Conservation (phyloP, 306 rosid genomes). For the Ormosia semicastrata region DNA sequence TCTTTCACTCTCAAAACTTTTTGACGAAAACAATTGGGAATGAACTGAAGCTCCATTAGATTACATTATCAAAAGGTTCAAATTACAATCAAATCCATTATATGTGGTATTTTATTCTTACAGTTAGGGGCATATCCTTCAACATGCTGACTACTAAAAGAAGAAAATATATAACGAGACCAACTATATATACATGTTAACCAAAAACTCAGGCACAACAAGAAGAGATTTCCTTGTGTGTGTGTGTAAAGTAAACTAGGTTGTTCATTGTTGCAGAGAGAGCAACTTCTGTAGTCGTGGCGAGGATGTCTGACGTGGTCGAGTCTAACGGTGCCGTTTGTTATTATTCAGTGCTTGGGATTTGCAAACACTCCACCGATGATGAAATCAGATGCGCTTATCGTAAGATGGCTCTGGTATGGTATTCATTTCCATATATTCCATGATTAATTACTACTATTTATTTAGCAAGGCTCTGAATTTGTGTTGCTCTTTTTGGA, state of each 20-base stretch:
- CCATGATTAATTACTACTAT: not conserved
- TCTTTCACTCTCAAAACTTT: not conserved
- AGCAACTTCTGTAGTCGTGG: not conserved
- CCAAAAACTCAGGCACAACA: not conserved
- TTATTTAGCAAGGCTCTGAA: not conserved
- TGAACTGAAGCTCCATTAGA: no score
- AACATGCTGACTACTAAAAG: not conserved
- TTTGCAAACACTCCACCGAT: slow-evolving; percentile 21
- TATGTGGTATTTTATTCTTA: not conserved
- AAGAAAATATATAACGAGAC: not conserved
- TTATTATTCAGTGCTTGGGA: slow-evolving; percentile 29
- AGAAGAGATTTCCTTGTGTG: not conserved
- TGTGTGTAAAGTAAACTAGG: not conserved
- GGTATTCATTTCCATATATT: no score
- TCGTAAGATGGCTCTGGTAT: slow-evolving; percentile 38
- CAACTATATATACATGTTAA: not conserved
- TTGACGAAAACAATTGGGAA: no score
- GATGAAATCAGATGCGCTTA: slow-evolving; percentile 35
- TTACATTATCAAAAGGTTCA: no score
- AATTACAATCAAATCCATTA: not conserved
- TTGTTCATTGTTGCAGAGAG: not conserved
- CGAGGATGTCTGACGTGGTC: not conserved
- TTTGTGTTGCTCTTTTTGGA: not conserved
- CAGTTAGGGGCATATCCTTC: not conserved
- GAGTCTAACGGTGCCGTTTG: slow-evolving; percentile 22